Evolutionary conservation across 2,329 filamentous ascomycete species (phyloP), one percentile per base, ranked within the genome.

Genomic region (Fulvia fulva): DNA sequence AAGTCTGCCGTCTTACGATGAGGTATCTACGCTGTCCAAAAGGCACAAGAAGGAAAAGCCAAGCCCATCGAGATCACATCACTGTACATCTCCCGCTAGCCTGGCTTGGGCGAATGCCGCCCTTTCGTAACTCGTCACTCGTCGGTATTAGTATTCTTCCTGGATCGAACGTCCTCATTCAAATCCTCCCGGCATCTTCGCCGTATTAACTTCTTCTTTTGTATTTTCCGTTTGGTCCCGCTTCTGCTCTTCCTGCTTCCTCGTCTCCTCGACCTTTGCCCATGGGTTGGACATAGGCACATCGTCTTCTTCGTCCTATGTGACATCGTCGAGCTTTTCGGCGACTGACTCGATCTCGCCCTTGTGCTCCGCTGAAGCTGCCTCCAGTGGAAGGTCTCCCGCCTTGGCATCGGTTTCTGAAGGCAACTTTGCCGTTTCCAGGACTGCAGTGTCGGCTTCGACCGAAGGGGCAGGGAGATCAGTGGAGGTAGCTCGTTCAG

Each of bases 131-230:
- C 5, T 32, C 47, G 32, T 50, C n/a, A 50, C 8, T 28, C 11
- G 23, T 32, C 11, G 23, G 21, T 5, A n/a, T 22, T 1, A 44
- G 45, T 22, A 41, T 19, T 37, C 41, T 52, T 4, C 30, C 12
- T 52, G 30, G 43, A 41, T 19, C 28, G 2, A 23, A 23, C 3
- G n/a, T 14, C 50, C 53, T 58, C 52, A 71, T 14, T 71, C 68
- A 57, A 72, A 73, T 2, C 68, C 68, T 21, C 70, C 70, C 12
- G 70, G 70, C 65, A 73, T 69, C 32, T 52, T 67, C 41, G 59
- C 62, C 41, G 59, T 62, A 43, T 58, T 53, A 51, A 34, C 63
- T 21, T 57, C 25, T 53, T 26, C 53, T 50, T 32, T 32, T 34
- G 16, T 3, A 16, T 56, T 55, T 55, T 56, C 53, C 23, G 46